phyloP scores from a whole-genome alignment of 495 filamentous ascomycete species.

The Oidiodendron maius region DNA sequence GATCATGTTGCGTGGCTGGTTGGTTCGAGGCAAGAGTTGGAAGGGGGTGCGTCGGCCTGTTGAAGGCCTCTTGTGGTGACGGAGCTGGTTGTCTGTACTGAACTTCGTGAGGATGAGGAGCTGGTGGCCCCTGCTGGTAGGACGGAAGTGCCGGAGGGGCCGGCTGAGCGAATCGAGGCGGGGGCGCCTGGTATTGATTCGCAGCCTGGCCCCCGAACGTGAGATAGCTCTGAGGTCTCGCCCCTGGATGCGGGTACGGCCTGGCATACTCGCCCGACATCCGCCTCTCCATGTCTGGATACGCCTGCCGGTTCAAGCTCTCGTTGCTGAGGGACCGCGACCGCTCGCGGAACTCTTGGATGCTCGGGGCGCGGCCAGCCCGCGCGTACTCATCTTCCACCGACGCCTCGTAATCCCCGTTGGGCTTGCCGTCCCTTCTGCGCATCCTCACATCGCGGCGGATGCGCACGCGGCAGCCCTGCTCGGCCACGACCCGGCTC shows the following conservation, averaged over 20 bases:
- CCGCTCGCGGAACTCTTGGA: conserved; percentile 9
- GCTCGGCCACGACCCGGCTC: conserved; percentile 89
- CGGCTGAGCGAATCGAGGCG: conserved; percentile 39
- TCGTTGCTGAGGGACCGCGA: conserved; percentile 2
- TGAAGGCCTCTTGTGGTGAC: conserved; percentile 6
- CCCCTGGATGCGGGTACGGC: not conserved
- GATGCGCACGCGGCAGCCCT: conserved; percentile 95
- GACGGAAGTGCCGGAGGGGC: conserved; percentile 29
- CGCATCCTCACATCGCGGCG: conserved; percentile 96
- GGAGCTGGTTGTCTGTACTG: conserved; percentile 6
- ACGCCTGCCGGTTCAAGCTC: not conserved
- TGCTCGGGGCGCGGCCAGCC: conserved; percentile 1
- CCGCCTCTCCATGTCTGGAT: conserved; percentile 1
- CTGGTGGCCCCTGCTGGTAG: conserved; percentile 3
- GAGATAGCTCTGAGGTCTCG: conserved; percentile 2
- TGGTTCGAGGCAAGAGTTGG: conserved; percentile 8
- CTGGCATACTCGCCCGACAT: conserved; percentile 6
- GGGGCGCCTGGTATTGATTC: conserved; percentile 3
- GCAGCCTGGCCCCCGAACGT: not conserved
- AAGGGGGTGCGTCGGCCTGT: conserved; percentile 11
- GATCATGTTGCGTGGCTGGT: conserved; percentile 9
- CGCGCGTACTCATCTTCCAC: conserved; percentile 9
- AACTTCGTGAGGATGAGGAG: not conserved
- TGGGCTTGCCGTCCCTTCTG: conserved; percentile 61
- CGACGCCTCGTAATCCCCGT: conserved; percentile 30